Base-by-base conservation (phyloP, 2,329 filamentous ascomycete genomes). In the Phyllosticta ampelicida region DNA sequence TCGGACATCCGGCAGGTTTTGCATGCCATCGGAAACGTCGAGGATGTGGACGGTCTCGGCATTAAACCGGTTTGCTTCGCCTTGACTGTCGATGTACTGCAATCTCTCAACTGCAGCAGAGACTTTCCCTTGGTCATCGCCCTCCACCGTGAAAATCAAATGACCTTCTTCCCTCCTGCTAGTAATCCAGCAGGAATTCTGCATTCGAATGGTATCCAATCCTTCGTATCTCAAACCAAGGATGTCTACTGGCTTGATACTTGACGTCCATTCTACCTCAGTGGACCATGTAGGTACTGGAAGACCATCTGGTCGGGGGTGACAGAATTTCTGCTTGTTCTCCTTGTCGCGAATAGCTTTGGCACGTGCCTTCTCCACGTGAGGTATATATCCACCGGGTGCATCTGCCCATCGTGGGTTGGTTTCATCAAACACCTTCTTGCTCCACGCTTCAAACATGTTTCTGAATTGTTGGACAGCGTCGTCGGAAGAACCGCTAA, bases 151-250 rank as follows among this genome's bases (percentile, higher is more conserved):
- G 61, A 16, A 71, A 44, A 50, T 62, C 48, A 61, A 61, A 61
- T 9, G 51, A 11, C 16, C 60, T 9, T 13, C 21, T 10, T 8
- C 54, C 16, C 23, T 55, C 55, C 16, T 56, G 60, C 11, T 62
- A 13, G 58, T 60, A 28, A 72, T 68, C 58, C 58, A 71, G 1
- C 70, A 68, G 54, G 65, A 60, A 18, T 68, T 61, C 6, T 62
- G 58, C 36, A 61, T 65, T 5, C 69, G 61, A 26, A 71, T 66
- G 1, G 59, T 49, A 36, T 71, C 64, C 2, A 72, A 56, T 4
- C 50, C 61, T 60, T 68, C 66, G 1, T 70, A 63, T 36, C 65
- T 66, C 54, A 62, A 61, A 5, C 67, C 66, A 36, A 72, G 68
- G 1, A 61, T 51, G 64, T 67, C 49, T n/a, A 30, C 36, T 5